These are phyloP conservation scores for Cladophialophora psammophila DNA, from an alignment of 2,329 filamentous ascomycete species.

Conservation along the genomic window DNA sequence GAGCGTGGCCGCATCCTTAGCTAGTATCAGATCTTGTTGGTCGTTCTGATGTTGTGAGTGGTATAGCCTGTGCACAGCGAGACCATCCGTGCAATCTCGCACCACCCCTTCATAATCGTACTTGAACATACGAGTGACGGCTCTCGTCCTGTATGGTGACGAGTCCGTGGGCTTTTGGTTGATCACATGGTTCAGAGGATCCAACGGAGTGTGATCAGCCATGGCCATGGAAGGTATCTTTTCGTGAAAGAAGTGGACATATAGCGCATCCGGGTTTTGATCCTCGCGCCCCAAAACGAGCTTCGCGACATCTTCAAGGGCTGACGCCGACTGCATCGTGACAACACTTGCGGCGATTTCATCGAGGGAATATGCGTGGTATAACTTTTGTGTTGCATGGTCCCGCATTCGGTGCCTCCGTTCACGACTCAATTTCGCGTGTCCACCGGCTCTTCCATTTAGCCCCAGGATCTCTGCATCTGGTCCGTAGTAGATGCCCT, in stretches of 20 bases:
- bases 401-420: constrained; percentile 80
- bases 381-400: constrained; percentile 78
- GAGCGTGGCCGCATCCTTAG: constrained; percentile 51
- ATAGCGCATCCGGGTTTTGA: constrained; percentile 76
- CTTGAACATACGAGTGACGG: constrained; percentile 77
- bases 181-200: constrained; percentile 73
- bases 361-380: constrained; percentile 78
- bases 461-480: constrained; percentile 63
- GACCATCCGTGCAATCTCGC: constrained; percentile 72
- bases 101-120: constrained; percentile 74
- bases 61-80: constrained; percentile 63
- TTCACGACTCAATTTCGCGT: constrained; percentile 75
- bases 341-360: constrained; percentile 84
- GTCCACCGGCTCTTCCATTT: constrained; percentile 58
- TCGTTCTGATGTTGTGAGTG: constrained; percentile 60
- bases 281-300: constrained; percentile 74
- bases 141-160: constrained; percentile 74
- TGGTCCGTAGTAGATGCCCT: constrained; percentile 57
- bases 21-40: constrained; percentile 60
- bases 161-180: constrained; percentile 67
- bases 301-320: constrained; percentile 76
- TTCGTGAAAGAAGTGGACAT: constrained; percentile 92
- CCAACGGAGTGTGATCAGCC: constrained; percentile 73
- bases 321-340: constrained; percentile 80
- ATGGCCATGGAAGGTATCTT: constrained; percentile 81